Conservation (phyloP, 140 eudicot genomes). For the Artemisia princeps region DNA sequence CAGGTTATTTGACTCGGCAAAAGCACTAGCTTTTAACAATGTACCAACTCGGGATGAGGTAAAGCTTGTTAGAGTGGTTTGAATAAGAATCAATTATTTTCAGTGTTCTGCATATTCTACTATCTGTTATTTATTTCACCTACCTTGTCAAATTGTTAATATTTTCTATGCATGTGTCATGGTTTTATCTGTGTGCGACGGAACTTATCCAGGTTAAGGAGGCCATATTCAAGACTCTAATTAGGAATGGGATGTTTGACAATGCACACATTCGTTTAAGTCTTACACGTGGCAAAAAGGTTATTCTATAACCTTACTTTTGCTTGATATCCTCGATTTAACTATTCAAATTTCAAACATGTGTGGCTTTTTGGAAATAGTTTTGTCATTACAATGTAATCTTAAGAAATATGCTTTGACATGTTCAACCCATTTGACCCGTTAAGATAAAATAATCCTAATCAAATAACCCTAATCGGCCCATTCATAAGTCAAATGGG, state of each 20-base stretch:
- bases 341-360: too few relatives aligned
- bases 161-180: neutral
- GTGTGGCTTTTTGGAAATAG: too few relatives aligned
- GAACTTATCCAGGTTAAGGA: conserved; percentile 57
- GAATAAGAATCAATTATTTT: neutral
- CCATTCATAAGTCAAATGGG: too few relatives aligned
- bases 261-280: conserved; percentile 85
- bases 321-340: neutral
- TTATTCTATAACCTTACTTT: conserved; percentile 15
- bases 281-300: conserved; percentile 97
- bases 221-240: conserved; percentile 78
- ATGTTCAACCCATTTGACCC: too few relatives aligned
- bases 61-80: neutral
- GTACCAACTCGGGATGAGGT: conserved; percentile 86
- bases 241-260: conserved; percentile 82
- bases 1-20: conserved; percentile 94
- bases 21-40: conserved; percentile 80
- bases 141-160: neutral
- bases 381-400: too few relatives aligned
- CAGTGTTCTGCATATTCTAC: neutral
- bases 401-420: too few relatives aligned
- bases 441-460: too few relatives aligned
- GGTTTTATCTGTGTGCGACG: neutral
- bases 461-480: too few relatives aligned
- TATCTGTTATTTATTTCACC: neutral